Percentiles rank a stretch among this genome's conserved stretches.
Evolutionary conservation across 2,329 filamentous ascomycete genomes (phyloP).

Genomic region (Microcyclosporella mali): DNA sequence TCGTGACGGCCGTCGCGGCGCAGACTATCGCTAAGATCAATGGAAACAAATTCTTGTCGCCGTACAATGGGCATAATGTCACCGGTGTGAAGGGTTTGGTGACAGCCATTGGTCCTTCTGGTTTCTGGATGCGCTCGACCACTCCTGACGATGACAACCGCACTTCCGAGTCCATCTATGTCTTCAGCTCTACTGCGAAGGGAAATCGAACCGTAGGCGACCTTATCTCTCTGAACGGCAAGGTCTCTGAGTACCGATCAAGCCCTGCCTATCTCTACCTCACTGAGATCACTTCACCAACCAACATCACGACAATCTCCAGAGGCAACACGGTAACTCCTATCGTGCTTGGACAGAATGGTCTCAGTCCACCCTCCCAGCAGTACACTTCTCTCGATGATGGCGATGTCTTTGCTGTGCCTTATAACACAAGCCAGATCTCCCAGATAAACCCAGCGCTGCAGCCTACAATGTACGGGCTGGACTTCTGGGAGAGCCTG

Average conservation of each 20-base stretch:
- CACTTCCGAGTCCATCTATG: slow-evolving; percentile 61
- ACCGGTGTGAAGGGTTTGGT: slow-evolving; percentile 57
- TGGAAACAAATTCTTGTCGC: slow-evolving; percentile 58
- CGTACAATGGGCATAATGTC: slow-evolving; percentile 52
- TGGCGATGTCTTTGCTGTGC: slow-evolving; percentile 59
- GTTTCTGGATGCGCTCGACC: slow-evolving; percentile 60
- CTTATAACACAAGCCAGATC: slow-evolving; percentile 55
- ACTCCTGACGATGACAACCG: slow-evolving; percentile 49
- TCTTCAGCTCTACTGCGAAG: slow-evolving; percentile 51
- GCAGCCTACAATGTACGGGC: slow-evolving; percentile 55
- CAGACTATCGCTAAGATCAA: slow-evolving; percentile 50
- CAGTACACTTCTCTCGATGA: slow-evolving; percentile 57
- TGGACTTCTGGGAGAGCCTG: slow-evolving; percentile 70
- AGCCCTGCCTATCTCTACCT: slow-evolving; percentile 54
- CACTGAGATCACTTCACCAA: slow-evolving; percentile 56
- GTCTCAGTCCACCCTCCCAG: slow-evolving; percentile 51
- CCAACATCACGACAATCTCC: slow-evolving; percentile 49
- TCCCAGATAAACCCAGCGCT: slow-evolving; percentile 56
- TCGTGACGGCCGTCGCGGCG: slow-evolving; percentile 7
- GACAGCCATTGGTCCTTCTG: slow-evolving; percentile 56
- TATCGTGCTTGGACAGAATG: slow-evolving; percentile 54
- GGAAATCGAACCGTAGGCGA: slow-evolving; percentile 56
- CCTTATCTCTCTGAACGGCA: slow-evolving; percentile 54
- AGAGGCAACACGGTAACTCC: slow-evolving; percentile 51
- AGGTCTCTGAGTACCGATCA: slow-evolving; percentile 55